Conservation (phyloP, 73 alveolate species). For the Blepharisma stoltei region DNA sequence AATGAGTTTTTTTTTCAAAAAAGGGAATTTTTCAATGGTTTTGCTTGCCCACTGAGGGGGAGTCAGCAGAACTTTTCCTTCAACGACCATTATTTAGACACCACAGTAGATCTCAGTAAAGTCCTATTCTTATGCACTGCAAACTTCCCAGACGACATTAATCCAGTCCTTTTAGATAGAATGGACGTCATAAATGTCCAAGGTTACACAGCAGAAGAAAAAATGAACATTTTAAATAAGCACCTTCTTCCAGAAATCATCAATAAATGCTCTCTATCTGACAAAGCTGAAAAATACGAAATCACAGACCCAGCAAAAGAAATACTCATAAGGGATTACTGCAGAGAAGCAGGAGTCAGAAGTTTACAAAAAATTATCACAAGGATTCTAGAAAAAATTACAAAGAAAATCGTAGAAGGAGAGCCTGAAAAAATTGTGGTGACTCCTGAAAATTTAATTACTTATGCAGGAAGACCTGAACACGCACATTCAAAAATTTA, state of each 20-base stretch:
- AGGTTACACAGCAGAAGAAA: conserved; percentile 70
- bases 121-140: conserved; percentile 75
- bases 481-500: conserved; percentile 41
- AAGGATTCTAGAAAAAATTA: conserved; percentile 62
- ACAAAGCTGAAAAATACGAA: conserved; percentile 3
- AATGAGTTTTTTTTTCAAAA: too few relatives aligned
- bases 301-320: conserved; percentile 45
- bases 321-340: conserved; percentile 62
- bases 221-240: conserved; percentile 57
- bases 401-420: conserved; percentile 53
- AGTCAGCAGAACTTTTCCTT: conserved; percentile 60
- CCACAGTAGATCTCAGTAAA: conserved; percentile 66
- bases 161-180: conserved; percentile 59
- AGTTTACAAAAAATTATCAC: conserved; percentile 64
- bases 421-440: conserved; percentile 39
- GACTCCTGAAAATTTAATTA: conserved; percentile 53
- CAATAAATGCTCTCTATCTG: conserved; percentile 44
- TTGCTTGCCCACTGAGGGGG: too few relatives aligned
- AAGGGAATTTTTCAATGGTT: too few relatives aligned
- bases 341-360: conserved; percentile 76
- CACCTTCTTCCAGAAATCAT: conserved; percentile 45
- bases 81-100: conserved; percentile 70
- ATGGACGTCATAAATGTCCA: conserved; percentile 59
- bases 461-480: conserved; percentile 62
- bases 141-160: conserved; percentile 55